Base-by-base conservation (phyloP, 805 yeast genomes). In the Saturnispora sekii region DNA sequence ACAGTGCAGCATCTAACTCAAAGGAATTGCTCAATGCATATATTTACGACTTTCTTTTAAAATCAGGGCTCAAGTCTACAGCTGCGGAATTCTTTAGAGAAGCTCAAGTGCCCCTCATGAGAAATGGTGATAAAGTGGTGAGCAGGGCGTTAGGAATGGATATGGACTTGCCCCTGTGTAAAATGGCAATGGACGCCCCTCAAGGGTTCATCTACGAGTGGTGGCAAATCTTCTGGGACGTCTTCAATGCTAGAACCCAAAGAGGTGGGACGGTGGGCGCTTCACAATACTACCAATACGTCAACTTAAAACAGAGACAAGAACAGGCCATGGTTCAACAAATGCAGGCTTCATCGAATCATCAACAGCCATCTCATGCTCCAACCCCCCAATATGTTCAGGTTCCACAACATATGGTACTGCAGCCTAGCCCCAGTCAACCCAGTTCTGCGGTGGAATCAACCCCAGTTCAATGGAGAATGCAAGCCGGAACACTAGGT, bases 201-300 rank as follows among this genome's bases (percentile, higher is more conserved):
- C 85, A 81, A 54, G 93, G 96, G 6, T 88, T 86, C 56, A 65
- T 88, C 18, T 81, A 77, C 56, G 97, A 89, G 61, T 88, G 97
- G 97, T 88, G 96, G 96, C 87, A 79, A 67, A 79, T 89, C 14
- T 89, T 88, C 60, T 89, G 96, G 96, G 96, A 88, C 59, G 80
- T 87, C 28, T 85, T 82, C 63, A 84, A 84, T 56, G 95, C 94
- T 3, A 73, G 87, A 53, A 78, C 85, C 35, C 78, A 75, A 50
- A 68, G 79, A 47, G 81, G 77, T 12, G 77, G 80, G 11, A 74
- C 84, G 3, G 66, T 70, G 2, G 65, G 74, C 46, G 90, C 93
- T 3, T 73, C 76, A 38, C 84, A 82, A 56, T 85, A 84, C 62
- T 79, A 77, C 55, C 84, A 81, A 51, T 69, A 77, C 50, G 79